A percentile compares a stretch with the other conserved stretches of the same genome.
phyloP scores from a whole-genome alignment of 148 eudicot species.

The Tetragonia tetragonoides region DNA sequence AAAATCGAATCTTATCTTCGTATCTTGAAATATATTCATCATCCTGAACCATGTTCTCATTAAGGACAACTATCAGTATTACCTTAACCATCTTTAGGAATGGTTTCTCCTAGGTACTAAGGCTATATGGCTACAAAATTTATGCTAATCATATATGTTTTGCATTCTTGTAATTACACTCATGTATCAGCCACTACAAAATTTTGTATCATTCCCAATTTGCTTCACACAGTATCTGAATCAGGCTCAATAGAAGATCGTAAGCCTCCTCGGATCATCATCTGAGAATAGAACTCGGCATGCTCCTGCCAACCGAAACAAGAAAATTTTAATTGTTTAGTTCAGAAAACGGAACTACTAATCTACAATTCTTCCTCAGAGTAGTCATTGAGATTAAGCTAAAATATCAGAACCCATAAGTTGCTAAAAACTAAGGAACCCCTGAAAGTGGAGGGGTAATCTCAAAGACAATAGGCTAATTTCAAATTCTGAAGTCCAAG shows the following conservation, averaged over 20 bases:
- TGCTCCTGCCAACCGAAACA: constrained; percentile 38
- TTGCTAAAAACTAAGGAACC: no score
- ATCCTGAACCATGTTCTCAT: no score
- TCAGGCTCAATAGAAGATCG: constrained; percentile 44
- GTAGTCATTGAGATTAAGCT: no score
- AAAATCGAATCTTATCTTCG: no score
- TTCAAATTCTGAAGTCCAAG: no score
- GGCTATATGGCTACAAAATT: constrained; percentile 27
- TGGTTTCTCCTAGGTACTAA: neutral
- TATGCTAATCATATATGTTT: neutral
- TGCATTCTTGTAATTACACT: constrained; percentile 18
- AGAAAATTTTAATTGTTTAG: neutral
- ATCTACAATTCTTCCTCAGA: no score
- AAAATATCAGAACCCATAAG: no score
- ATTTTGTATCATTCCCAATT: neutral
- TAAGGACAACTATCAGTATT: no score
- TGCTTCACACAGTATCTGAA: constrained; percentile 30
- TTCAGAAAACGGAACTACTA: neutral
- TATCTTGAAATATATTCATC: no score
- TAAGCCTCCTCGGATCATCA: constrained; percentile 41
- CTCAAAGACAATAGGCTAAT: no score
- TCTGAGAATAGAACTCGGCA: constrained; percentile 44
- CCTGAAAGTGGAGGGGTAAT: no score
- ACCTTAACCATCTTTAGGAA: no score
- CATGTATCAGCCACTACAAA: constrained; percentile 19